Evolutionary conservation across 2,329 filamentous ascomycete species (phyloP).

Genomic region (Fusarium globosum): DNA sequence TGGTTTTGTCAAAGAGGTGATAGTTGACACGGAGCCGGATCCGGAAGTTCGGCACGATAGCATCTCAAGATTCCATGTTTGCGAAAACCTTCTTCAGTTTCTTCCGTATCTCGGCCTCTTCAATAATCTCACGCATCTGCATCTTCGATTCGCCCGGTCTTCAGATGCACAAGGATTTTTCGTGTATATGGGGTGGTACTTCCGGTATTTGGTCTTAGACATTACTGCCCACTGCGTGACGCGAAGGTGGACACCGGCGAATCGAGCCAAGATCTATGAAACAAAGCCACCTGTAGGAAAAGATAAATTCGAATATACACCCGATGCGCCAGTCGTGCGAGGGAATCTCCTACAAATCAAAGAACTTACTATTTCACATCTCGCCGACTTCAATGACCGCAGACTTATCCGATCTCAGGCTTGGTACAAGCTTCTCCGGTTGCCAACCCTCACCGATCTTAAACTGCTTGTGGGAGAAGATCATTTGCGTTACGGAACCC

Average conservation of each 20-base stretch:
- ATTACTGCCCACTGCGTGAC: fast-evolving
- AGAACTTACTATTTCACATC: background rate
- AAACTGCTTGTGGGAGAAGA: background rate
- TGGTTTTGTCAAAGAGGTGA: constrained; percentile 3
- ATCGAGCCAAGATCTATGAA: fast-evolving
- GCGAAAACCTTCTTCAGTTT: background rate
- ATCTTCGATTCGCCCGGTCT: background rate
- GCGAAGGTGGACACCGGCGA: fast-evolving
- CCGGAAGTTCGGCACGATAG: no score
- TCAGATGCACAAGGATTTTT: no score
- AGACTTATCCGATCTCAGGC: background rate
- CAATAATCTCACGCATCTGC: background rate
- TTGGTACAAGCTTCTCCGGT: background rate
- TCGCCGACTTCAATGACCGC: background rate
- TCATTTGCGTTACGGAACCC: fast-evolving
- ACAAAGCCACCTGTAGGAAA: no score
- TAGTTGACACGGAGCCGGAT: background rate
- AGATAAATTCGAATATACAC: background rate
- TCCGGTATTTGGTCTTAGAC: background rate
- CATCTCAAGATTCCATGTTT: no score
- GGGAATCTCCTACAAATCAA: no score
- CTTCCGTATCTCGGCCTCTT: background rate
- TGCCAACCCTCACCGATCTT: background rate
- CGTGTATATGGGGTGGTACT: no score
- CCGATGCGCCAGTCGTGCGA: fast-evolving